Evolutionary conservation across 1,139 yeast genomes (phyloP).

Genomic region (Zygosaccharomyces pseudobailii): DNA sequence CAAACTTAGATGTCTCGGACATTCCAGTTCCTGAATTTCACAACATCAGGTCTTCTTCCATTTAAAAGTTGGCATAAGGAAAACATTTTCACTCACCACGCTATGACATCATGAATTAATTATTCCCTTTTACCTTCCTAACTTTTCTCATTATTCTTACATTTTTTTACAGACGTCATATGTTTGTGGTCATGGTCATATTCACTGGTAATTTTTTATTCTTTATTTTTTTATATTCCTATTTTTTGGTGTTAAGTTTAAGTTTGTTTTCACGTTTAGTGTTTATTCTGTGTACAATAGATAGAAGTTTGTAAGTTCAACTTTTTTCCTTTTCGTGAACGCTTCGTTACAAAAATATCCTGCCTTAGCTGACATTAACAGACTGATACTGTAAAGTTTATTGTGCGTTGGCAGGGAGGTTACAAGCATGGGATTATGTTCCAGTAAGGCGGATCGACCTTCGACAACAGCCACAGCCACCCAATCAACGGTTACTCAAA

Average conservation of each 20-base stretch:
- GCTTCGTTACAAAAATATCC: not conserved
- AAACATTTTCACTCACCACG: not conserved
- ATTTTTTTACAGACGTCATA: not conserved
- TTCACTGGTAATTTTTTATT: slow-evolving; percentile 1
- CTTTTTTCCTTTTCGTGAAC: not conserved
- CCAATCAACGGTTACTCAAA: not conserved
- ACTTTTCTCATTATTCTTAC: not conserved
- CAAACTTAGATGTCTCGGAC: slow-evolving; percentile 35
- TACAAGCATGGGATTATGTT: slow-evolving; percentile 28
- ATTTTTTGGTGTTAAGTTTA: not conserved
- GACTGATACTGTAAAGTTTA: not conserved
- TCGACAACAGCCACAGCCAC: slow-evolving; percentile 7
- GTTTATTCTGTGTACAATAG: slow-evolving; percentile 1
- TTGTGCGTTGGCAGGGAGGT: no score
- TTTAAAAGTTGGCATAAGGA: slow-evolving; percentile 4
- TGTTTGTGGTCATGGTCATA: not conserved
- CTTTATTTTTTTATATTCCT: not conserved
- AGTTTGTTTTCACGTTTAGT: slow-evolving; percentile 2
- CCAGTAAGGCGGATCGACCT: slow-evolving; percentile 19
- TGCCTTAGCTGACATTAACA: no score
- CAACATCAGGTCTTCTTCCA: slow-evolving; percentile 26
- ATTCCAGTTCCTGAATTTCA: slow-evolving; percentile 38
- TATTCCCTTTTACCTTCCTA: not conserved
- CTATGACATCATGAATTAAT: slow-evolving; percentile 2
- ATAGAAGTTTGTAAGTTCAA: not conserved